Base-by-base conservation (phyloP, 148 eudicot genomes). In the Beta vulgaris region DNA sequence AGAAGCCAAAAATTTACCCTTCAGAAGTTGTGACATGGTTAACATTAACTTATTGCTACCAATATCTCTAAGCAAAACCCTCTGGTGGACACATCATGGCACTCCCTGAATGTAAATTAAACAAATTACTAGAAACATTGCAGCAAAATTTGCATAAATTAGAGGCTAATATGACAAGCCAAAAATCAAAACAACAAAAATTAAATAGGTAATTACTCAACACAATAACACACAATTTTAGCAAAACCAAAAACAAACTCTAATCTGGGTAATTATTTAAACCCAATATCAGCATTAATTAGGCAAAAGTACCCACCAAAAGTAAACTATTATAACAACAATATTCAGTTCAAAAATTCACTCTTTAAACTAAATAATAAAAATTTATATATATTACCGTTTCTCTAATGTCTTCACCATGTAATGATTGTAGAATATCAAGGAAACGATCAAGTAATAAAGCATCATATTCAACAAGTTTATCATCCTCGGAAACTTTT, bases 401-500 rank as follows among this genome's bases (percentile, higher is more conserved):
- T 83, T 91, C 93, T 60, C 91, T 78, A 32, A 93, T 84, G 10
- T 89, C 89, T 35, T 85, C 93, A 1, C 98, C 98, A 77, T 93
- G 93, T 81, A 93, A 84, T 60, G 86, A 89, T 82, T 91, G 91
- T 21, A 93, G 87, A 84, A 91, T 93, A 69, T 93, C 96, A 15
- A 93, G 91, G 68, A 93, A 93, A n/a, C 93, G 93, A 87, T 92
- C 96, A 67, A 92, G 83, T 79, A 92, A 80, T 75, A 92, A 81
- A 78, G 98, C 98, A 71, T 92, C 98, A 55, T 92, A 92, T 82
- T 92, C 98, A 19, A 90, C 93, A 69, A 92, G 80, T 74, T 90
- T 92, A 60, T 92, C 97, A 81, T 92, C 96, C 76, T 90, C 98
- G 13, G 98, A 92, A 3, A 89, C 91, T 72, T 93, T 93, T 49